Evolutionary conservation across 495 filamentous ascomycete genomes (phyloP), one percentile per base, ranked within the genome.

Genomic region (Usnea hakonensis): DNA sequence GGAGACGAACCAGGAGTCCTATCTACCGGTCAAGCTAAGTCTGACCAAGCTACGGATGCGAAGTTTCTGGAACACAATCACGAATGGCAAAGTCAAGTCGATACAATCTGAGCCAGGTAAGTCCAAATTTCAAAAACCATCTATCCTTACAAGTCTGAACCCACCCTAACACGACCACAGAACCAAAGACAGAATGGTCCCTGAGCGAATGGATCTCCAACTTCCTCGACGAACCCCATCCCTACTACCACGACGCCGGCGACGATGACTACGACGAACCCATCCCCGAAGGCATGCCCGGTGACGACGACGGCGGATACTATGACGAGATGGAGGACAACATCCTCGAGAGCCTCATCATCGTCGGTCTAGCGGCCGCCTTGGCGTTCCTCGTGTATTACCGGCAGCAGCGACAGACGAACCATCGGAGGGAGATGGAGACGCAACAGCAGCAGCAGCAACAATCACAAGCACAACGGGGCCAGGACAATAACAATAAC

Each of bases 21-120:
- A 97, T 70, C 78, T 97, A n/a, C 95, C 94, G 0, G 95, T 97
- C 4, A 87, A 90, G 33, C 76, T 99, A 26, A 90, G 90, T 64
- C 75, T 99, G 52, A 76, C 95, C 57, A 97, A 97, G 74, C 76
- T 99, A 58, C 79, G 93, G 17, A 76, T 85, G 35, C 84, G 91
- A 61, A 92, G 90, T 69, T 90, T 86, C 62, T 99, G 94, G 94
- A 97, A 99, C 64, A 90, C 86, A 0, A 78, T 97, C 61, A 97
- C 90, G 0, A 81, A 91, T 69, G 94, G 94, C 21, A 82, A 87
- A 48, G 82, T 97, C 66, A 95, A 97, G 65, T 87, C 86, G 9
- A 97, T 99, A 58, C 88, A 86, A 58, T 87, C 94, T 50, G 92
- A 96, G 41, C 86, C 89, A 70, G 81, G 92, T 96, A 81, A 75